phyloP scores from a whole-genome alignment of 2,329 filamentous ascomycete species.

The Trichoderma koningiopsis region DNA sequence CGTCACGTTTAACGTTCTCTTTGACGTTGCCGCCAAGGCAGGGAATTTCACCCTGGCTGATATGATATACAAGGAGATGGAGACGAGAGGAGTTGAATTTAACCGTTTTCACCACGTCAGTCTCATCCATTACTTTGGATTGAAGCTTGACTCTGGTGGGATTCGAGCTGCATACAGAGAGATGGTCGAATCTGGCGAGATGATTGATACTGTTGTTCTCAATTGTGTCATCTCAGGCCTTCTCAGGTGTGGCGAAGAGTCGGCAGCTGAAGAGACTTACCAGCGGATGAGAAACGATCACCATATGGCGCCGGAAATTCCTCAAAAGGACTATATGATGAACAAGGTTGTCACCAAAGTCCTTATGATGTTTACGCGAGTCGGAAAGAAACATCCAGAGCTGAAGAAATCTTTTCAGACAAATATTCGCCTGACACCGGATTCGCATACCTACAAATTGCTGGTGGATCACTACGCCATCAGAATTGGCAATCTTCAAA shows the following conservation, averaged over 20 bases:
- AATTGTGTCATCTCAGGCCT: slow-evolving; percentile 85
- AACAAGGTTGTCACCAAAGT: slow-evolving; percentile 55
- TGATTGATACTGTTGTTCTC: slow-evolving; percentile 83
- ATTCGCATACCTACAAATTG: slow-evolving; percentile 77
- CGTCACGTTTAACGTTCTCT: slow-evolving; percentile 92
- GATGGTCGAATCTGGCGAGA: slow-evolving; percentile 81
- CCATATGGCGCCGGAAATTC: slow-evolving; percentile 42
- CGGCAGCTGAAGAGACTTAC: slow-evolving; percentile 79
- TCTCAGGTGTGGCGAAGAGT: slow-evolving; percentile 72
- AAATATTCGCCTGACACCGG: slow-evolving; percentile 67
- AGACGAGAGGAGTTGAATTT: slow-evolving; percentile 63
- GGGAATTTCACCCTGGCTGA: slow-evolving; percentile 83
- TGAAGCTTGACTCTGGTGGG: slow-evolving; percentile 70
- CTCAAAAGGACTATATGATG: slow-evolving; percentile 50
- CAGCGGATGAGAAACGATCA: slow-evolving; percentile 75
- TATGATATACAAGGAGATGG: slow-evolving; percentile 82
- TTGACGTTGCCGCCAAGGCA: slow-evolving; percentile 82
- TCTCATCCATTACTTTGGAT: slow-evolving; percentile 80
- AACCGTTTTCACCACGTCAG: slow-evolving; percentile 82
- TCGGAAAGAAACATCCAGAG: slow-evolving; percentile 58
- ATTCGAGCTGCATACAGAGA: slow-evolving; percentile 78
- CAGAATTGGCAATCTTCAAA: slow-evolving; percentile 68
- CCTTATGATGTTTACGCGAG: slow-evolving; percentile 58
- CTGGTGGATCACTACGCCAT: slow-evolving; percentile 75
- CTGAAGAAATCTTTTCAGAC: slow-evolving; percentile 60